phyloP scores from a whole-genome alignment of 441 rosid species.

The Biscutella laevigata region DNA sequence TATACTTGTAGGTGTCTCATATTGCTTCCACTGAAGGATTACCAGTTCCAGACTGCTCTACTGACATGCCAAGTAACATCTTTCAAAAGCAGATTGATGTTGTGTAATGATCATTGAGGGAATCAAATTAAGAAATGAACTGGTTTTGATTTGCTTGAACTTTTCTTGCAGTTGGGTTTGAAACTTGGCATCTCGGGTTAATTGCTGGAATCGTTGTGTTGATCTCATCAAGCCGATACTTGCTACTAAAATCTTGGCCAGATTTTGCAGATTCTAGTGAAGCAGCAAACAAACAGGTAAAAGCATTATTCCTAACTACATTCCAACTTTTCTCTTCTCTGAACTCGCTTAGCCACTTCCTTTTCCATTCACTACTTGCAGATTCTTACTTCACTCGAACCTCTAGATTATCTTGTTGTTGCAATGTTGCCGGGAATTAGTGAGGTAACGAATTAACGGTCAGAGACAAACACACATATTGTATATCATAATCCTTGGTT shows the following conservation, averaged over 20 bases:
- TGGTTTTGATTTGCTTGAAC: background rate
- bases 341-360: background rate
- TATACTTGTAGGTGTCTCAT: conserved; percentile 60
- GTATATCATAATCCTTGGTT: no score
- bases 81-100: background rate
- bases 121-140: background rate
- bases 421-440: conserved; percentile 80
- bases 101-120: background rate
- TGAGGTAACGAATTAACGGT: conserved; percentile 40
- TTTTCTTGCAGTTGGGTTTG: conserved; percentile 57
- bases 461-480: background rate
- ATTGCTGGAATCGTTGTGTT: conserved; percentile 55
- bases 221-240: conserved; percentile 59
- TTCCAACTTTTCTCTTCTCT: background rate
- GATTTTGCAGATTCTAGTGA: conserved; percentile 78
- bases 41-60: conserved; percentile 56
- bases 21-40: conserved; percentile 60
- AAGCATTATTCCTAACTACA: conserved; percentile 1
- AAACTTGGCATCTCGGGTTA: conserved; percentile 79
- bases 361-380: conserved; percentile 20
- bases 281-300: conserved; percentile 73
- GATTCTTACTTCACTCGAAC: conserved; percentile 80
- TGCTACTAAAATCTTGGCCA: conserved; percentile 66
- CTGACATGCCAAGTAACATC: conserved; percentile 50
- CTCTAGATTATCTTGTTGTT: conserved; percentile 62